Conservation (phyloP, 208 protist species). For the Acanthamoeba royreba region DNA sequence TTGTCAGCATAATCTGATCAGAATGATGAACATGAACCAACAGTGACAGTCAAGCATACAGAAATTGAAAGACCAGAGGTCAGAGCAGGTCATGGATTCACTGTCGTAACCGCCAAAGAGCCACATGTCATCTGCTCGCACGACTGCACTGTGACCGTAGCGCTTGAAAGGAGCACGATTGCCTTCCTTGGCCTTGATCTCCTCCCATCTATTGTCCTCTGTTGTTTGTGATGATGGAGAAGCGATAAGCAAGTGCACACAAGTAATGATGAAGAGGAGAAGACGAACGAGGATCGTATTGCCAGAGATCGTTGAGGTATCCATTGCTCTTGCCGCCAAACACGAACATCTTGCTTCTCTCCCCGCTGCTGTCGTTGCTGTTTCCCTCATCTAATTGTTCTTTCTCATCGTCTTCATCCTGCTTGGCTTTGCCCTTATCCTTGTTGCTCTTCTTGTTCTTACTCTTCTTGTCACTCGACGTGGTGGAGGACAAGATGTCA, state of each 20-base stretch:
- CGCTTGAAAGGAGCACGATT: not conserved
- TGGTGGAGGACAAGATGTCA: no score
- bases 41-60: not conserved
- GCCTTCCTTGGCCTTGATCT: not conserved
- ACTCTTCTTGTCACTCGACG: no score
- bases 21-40: not conserved
- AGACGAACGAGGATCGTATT: not conserved
- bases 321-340: conserved; percentile 38
- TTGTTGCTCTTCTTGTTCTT: no score
- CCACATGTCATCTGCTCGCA: not conserved
- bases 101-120: not conserved
- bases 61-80: not conserved
- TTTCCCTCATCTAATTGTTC: no score
- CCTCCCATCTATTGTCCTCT: not conserved
- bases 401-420: not conserved
- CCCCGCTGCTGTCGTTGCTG: not conserved
- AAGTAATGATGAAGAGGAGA: not conserved
- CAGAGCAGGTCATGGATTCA: not conserved
- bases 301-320: not conserved
- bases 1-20: not conserved
- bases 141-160: not conserved
- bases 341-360: not conserved
- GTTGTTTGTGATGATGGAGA: not conserved
- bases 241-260: not conserved
- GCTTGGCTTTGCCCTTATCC: not conserved